Conservation (phyloP, 805 yeast species). For the Nakazawaea peltata region DNA sequence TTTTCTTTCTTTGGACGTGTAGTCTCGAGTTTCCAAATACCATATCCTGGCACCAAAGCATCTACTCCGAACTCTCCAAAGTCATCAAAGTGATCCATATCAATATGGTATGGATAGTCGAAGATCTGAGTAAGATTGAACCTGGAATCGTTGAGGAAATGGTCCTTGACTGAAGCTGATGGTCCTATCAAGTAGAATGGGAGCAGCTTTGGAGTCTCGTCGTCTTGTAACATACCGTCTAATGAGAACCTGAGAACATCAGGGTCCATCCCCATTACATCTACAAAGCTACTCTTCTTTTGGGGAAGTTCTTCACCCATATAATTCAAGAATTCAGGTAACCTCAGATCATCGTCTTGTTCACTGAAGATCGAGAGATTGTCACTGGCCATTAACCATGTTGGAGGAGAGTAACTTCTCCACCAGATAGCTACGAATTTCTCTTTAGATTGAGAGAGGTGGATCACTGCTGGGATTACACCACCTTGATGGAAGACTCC, state of each 20-base stretch:
- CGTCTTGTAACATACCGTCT: slow-evolving; percentile 2
- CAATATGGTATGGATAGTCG: slow-evolving; percentile 44
- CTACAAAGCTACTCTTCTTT: slow-evolving; percentile 23
- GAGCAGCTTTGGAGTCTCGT: slow-evolving; percentile 8
- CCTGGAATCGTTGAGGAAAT: neutral
- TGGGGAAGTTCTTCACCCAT: slow-evolving; percentile 5
- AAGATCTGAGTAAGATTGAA: slow-evolving; percentile 18
- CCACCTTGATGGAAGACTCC: slow-evolving; percentile 92
- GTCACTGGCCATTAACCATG: slow-evolving; percentile 49
- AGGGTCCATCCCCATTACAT: slow-evolving; percentile 36
- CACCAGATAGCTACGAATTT: slow-evolving; percentile 58
- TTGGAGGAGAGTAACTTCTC: slow-evolving; percentile 92
- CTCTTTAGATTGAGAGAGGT: slow-evolving; percentile 21
- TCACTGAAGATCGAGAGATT: slow-evolving; percentile 1
- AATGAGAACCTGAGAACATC: slow-evolving; percentile 3
- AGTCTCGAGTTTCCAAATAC: slow-evolving; percentile 31
- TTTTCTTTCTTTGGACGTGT: too few species aligned
- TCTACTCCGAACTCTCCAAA: slow-evolving; percentile 25
- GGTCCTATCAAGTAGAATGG: slow-evolving; percentile 26
- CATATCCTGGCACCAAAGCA: slow-evolving; percentile 57
- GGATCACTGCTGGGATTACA: slow-evolving; percentile 55
- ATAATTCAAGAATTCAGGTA: slow-evolving; percentile 6
- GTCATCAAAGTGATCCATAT: slow-evolving; percentile 65
- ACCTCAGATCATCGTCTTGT: slow-evolving; percentile 4
- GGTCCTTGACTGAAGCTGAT: slow-evolving; percentile 20